phyloP scores from a whole-genome alignment of 768 basidiomycete genomes.

The Rhizopogon vinicolor region DNA sequence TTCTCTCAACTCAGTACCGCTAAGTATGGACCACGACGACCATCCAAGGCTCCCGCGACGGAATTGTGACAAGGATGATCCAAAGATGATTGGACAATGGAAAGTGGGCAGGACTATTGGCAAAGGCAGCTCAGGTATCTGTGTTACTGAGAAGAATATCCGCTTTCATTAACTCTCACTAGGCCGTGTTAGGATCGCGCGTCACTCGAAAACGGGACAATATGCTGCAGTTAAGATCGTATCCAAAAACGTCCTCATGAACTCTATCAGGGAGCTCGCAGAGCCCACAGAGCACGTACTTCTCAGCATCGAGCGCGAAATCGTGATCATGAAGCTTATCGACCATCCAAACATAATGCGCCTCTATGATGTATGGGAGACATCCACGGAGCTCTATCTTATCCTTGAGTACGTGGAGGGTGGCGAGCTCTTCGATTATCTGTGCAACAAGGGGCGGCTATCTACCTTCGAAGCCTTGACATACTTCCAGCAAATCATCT shows the following conservation, averaged over 20 bases:
- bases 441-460: slow-evolving; percentile 75
- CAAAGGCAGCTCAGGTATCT: slow-evolving; percentile 63
- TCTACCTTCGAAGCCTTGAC: slow-evolving; percentile 66
- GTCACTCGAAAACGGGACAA: slow-evolving; percentile 83
- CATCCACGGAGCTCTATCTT: slow-evolving; percentile 80
- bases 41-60: slow-evolving; percentile 25
- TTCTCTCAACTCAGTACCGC: neutral
- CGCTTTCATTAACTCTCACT: neutral
- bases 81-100: slow-evolving; percentile 75
- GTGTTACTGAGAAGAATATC: neutral
- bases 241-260: slow-evolving; percentile 62
- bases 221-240: slow-evolving; percentile 95
- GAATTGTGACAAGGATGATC: slow-evolving; percentile 36
- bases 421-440: slow-evolving; percentile 92
- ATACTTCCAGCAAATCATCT: slow-evolving; percentile 93
- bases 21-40: slow-evolving; percentile 13
- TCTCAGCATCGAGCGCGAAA: slow-evolving; percentile 86
- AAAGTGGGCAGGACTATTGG: slow-evolving; percentile 83
- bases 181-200: slow-evolving; percentile 90
- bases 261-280: slow-evolving; percentile 62
- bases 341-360: slow-evolving; percentile 94
- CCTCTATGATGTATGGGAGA: slow-evolving; percentile 97
- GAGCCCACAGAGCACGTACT: slow-evolving; percentile 75
- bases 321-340: slow-evolving; percentile 96
- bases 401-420: slow-evolving; percentile 94